Percentiles rank a stretch among this genome's conserved stretches.
Conservation (phyloP, 2,329 filamentous ascomycete genomes). For the Penicillium glabrum region DNA sequence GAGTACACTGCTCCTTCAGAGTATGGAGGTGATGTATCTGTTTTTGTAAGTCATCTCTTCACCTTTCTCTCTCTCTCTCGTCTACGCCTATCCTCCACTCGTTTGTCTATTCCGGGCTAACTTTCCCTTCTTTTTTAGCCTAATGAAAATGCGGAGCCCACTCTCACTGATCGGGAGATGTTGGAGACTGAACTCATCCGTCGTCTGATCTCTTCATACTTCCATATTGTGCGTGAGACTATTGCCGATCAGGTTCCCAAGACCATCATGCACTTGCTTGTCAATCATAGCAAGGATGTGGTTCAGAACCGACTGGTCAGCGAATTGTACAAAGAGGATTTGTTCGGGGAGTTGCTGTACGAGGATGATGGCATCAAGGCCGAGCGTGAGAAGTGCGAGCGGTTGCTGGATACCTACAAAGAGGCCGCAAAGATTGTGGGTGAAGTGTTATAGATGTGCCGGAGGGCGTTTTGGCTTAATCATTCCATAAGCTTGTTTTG, state of each 20-base stretch:
- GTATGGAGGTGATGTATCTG: constrained; percentile 43
- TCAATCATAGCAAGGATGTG: constrained; percentile 97
- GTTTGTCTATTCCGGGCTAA: neutral
- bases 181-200: constrained; percentile 98
- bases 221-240: constrained; percentile 98
- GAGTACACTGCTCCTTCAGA: constrained; percentile 40
- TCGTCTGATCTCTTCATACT: constrained; percentile 95
- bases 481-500: constrained; percentile 3
- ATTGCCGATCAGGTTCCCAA: constrained; percentile 98
- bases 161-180: constrained; percentile 90
- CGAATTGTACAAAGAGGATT: constrained; percentile 86
- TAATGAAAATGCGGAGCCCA: constrained; percentile 66
- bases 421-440: constrained; percentile 98
- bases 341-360: constrained; percentile 92
- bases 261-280: constrained; percentile 96
- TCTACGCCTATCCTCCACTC: neutral
- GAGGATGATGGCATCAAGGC: constrained; percentile 98
- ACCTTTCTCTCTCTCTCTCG: no score
- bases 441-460: constrained; percentile 70
- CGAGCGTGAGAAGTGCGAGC: constrained; percentile 98
- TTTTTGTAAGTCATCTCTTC: constrained; percentile 47
- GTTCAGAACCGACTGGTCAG: constrained; percentile 96
- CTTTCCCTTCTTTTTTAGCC: constrained; percentile 24
- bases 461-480: neutral
- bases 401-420: constrained; percentile 89